A percentile compares a stretch with the other conserved stretches of the same genome.
Conservation (phyloP, 805 yeast genomes). For the baker's yeast (Saccharomyces cerevisiae) region DNA sequence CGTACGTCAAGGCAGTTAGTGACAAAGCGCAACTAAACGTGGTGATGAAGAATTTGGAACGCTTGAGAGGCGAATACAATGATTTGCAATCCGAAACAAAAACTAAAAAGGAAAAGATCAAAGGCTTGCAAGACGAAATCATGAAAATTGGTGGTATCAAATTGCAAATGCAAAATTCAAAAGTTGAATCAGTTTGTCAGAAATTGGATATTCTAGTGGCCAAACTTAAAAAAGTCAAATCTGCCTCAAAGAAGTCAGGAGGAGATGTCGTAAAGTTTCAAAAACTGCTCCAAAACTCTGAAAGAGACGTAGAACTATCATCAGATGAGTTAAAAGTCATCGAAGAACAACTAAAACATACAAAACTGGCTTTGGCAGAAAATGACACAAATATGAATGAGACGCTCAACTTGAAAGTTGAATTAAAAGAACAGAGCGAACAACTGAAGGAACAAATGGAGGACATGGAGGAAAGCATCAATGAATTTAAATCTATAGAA, state of each 20-base stretch:
- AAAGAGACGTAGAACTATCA: slow-evolving; percentile 40
- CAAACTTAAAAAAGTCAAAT: slow-evolving; percentile 48
- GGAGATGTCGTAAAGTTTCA: slow-evolving; percentile 52
- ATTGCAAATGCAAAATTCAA: slow-evolving; percentile 68
- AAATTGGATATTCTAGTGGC: slow-evolving; percentile 52
- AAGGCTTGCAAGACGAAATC: slow-evolving; percentile 60
- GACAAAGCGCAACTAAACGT: slow-evolving; percentile 28
- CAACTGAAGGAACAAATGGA: slow-evolving; percentile 35
- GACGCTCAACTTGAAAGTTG: slow-evolving; percentile 35
- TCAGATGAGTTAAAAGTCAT: slow-evolving; percentile 25
- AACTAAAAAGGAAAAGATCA: slow-evolving; percentile 45
- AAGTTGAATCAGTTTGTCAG: slow-evolving; percentile 67
- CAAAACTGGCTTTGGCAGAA: slow-evolving; percentile 31
- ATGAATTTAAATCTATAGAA: slow-evolving; percentile 54
- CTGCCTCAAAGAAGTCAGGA: slow-evolving; percentile 50
- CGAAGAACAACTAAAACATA: slow-evolving; percentile 24
- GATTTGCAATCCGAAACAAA: slow-evolving; percentile 46
- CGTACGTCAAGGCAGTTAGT: slow-evolving; percentile 12
- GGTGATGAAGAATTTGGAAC: slow-evolving; percentile 17
- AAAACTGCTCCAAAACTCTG: slow-evolving; percentile 40
- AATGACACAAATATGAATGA: slow-evolving; percentile 32
- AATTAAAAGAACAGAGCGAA: slow-evolving; percentile 33
- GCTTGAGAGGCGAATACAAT: slow-evolving; percentile 35
- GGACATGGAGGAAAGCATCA: slow-evolving; percentile 38
- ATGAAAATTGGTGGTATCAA: slow-evolving; percentile 89